These are phyloP conservation scores for Phytomonas serpens DNA, from an alignment of 208 protist species.

Conservation along the genomic window DNA sequence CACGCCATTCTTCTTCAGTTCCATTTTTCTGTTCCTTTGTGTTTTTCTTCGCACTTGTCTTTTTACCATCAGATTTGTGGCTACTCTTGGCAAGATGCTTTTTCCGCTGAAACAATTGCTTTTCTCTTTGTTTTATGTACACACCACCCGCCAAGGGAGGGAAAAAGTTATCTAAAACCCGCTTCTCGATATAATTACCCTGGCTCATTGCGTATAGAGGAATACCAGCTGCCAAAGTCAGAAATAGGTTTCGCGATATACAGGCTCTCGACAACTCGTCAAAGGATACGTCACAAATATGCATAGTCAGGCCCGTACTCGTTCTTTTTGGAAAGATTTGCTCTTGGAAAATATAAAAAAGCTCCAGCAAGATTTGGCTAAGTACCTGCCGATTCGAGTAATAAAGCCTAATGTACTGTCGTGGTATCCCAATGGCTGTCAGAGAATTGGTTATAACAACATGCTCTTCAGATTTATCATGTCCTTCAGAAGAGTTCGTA, in stretches of 20 bases:
- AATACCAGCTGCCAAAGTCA: conserved; percentile 47
- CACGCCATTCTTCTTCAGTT: not conserved
- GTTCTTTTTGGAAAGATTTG: conserved; percentile 50
- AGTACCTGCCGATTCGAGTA: conserved; percentile 15
- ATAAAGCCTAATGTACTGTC: conserved; percentile 16
- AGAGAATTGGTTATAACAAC: not conserved
- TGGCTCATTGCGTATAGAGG: conserved; percentile 79
- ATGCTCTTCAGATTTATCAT: not conserved
- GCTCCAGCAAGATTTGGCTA: conserved; percentile 23
- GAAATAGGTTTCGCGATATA: conserved; percentile 41
- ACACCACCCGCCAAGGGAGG: conserved; percentile 61
- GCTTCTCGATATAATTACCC: conserved; percentile 83
- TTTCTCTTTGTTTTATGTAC: conserved; percentile 28
- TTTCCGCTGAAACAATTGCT: conserved; percentile 18
- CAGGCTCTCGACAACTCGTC: conserved; percentile 54
- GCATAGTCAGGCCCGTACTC: conserved; percentile 72
- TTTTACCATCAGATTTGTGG: not conserved
- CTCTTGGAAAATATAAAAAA: conserved; percentile 60
- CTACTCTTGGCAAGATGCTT: conserved; percentile 2
- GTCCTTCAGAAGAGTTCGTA: conserved; percentile 9
- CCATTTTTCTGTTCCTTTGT: conserved; percentile 12
- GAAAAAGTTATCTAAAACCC: conserved; percentile 81
- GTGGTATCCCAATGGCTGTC: conserved; percentile 14
- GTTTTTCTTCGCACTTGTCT: not conserved
- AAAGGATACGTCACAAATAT: conserved; percentile 75